phyloP scores from a whole-genome alignment of 805 yeast species.

The Schizosaccharomyces lindneri region DNA sequence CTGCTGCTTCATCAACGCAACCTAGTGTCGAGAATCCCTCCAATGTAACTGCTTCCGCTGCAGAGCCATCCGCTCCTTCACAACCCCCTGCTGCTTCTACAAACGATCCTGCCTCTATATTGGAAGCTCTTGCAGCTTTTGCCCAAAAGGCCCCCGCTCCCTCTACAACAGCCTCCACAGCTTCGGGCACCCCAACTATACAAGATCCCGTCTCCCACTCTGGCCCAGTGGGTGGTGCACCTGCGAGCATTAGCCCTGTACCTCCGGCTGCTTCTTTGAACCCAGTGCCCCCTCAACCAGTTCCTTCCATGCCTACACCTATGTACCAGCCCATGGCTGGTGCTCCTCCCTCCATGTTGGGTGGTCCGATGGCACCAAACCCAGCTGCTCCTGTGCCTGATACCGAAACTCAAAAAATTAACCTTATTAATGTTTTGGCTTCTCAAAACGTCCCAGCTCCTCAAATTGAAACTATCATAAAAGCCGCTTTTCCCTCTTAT shows the following conservation, averaged over 20 bases:
- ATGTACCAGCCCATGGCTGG: background rate
- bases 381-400: background rate
- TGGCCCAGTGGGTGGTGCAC: background rate
- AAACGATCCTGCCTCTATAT: slow-evolving; percentile 27
- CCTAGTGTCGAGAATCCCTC: background rate
- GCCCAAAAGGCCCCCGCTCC: slow-evolving; percentile 17
- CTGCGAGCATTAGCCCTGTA: background rate
- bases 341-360: background rate
- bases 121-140: slow-evolving; percentile 45
- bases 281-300: background rate
- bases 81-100: background rate
- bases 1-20: background rate
- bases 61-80: background rate
- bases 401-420: slow-evolving; percentile 16
- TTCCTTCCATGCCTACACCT: too few species aligned
- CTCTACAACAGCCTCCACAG: background rate
- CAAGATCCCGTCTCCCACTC: background rate
- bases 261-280: background rate
- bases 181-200: background rate
- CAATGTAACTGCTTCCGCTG: background rate
- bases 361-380: background rate
- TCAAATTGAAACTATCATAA: slow-evolving; percentile 1
- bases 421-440: slow-evolving; percentile 18
- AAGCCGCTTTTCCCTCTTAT: slow-evolving; percentile 2
- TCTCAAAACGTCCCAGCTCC: slow-evolving; percentile 12